Base-by-base conservation (phyloP, 148 eudicot species). In the Vaccinium vitisidaea region DNA sequence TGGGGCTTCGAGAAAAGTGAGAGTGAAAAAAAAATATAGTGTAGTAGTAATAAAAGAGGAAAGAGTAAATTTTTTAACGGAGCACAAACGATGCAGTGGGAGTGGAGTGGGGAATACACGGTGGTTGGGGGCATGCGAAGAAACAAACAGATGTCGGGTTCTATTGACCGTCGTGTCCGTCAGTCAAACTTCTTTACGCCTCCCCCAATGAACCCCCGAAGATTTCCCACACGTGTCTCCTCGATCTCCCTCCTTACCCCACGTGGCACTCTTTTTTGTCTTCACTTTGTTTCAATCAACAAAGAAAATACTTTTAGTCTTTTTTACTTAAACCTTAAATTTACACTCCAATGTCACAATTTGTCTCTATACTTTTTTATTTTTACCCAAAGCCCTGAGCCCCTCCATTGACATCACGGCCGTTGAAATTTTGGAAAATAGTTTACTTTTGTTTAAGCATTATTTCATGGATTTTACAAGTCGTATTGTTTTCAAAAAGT, bases 181-280 rank as follows among this genome's bases (percentile, higher is more conserved):
- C 48, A 19, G 49, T 58, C 53, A 39, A 36, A 59, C 65, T 30
- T 54, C 39, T 27, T 55, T 56, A 32, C 69, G 69, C 50, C 54
- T 46, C 15, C 75, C 83, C 75, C 83, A 23, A 61, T 18, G 14
- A 14, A 16, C 71, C 65, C 2, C 65, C 2, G 4, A 67, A 27
- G 74, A 48, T 67, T 67, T 82, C 30, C 18, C 59, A 36, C 76
- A 49, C 84, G 84, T 82, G 84, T 82, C 75, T 50, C n/a, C 56
- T 82, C 53, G 83, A 10, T 76, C 56, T 76, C 56, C 56, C 30
- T 49, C 56, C 18, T 8, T 25, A 7, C 12, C 12, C 12, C 79
- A 49, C 79, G 32, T 76, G 56, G 56, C 56, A 39, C 48, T 39
- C 5, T 6, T 18, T 6, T 18, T 43, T 74, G 23, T 74, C 77